Evolutionary conservation across 768 basidiomycete species (phyloP).

Genomic region (Tylopilus vinaceipallidus): DNA sequence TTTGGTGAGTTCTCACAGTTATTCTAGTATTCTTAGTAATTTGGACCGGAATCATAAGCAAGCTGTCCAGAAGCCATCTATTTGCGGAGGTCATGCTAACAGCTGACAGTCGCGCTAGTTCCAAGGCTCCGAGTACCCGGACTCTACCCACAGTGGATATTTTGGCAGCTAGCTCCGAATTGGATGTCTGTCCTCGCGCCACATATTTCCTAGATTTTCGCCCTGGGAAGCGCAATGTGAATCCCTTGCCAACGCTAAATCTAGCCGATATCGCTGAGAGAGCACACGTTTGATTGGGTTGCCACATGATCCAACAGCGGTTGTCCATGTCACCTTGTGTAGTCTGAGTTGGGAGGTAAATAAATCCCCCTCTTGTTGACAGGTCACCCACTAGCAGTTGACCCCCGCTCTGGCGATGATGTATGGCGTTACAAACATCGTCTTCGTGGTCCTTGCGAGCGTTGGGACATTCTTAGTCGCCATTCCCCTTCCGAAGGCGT

Average conservation of each 20-base stretch:
- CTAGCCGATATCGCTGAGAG: neutral
- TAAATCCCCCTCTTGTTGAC: neutral
- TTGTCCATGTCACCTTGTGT: neutral
- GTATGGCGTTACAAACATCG: slow-evolving; percentile 2
- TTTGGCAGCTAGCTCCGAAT: neutral
- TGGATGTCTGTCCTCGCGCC: neutral
- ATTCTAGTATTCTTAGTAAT: no score
- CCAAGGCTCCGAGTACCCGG: neutral
- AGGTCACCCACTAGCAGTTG: neutral
- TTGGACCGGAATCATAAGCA: neutral
- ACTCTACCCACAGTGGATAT: neutral
- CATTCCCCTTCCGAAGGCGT: slow-evolving; percentile 52
- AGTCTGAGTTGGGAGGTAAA: neutral
- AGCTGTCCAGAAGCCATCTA: neutral
- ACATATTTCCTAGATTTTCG: neutral
- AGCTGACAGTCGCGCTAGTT: neutral
- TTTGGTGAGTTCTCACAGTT: no score
- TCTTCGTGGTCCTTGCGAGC: slow-evolving; percentile 37
- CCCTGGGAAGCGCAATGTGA: neutral
- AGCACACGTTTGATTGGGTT: neutral
- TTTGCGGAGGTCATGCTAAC: neutral
- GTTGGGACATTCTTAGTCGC: slow-evolving; percentile 38
- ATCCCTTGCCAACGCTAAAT: neutral
- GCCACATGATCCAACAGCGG: slow-evolving; percentile 1
- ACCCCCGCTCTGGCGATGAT: no score